Evolutionary conservation across 768 basidiomycete genomes (phyloP), one percentile per base, ranked within the genome.

Genomic region (Lactarius vividus): DNA sequence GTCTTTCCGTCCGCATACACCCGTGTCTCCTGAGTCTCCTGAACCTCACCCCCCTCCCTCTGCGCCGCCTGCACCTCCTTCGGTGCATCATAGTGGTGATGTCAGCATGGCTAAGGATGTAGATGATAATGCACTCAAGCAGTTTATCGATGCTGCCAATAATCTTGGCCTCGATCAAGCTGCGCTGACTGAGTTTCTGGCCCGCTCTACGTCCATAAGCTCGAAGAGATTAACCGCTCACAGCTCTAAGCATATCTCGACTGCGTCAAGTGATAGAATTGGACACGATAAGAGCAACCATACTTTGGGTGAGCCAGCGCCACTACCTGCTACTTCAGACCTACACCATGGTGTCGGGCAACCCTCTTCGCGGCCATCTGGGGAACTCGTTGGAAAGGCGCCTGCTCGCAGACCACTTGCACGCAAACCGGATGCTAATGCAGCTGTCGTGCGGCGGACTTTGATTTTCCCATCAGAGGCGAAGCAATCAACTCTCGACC

Each of bases 401-500:
- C 42, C 68, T 23, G 26, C 53, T 42, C 61, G 64, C 42, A 61
- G 49, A 39, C 63, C 68, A 10, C 28, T 40, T 46, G 54, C 64
- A 18, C 65, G 52, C 35, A 62, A 55, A 31, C 13, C 68, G n/a
- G 68, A 69, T 33, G 64, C 70, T 29, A 61, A 59, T 37, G 52
- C 63, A 58, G 75, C 85, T 28, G 77, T 94, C 65, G 82, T 94
- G 59, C 84, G 92, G 72, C 82, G 92, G 72, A 94, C 92, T 1
- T 83, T 94, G 70, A 88, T 93, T 71, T 85, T 87, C 71, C 87
- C 91, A 57, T 88, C 88, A 63, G 90, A 92, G 70, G 77, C 83
- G 57, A 81, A 80, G 69, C 77, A 80, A 44, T 82, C 88, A 26
- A 81, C 83, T 54, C 75, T 83, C 42, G 88, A 92, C 68, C 71